Evolutionary conservation across 768 basidiomycete genomes (phyloP), one percentile per base, ranked within the genome.

Genomic region (Collybia mongolica): DNA sequence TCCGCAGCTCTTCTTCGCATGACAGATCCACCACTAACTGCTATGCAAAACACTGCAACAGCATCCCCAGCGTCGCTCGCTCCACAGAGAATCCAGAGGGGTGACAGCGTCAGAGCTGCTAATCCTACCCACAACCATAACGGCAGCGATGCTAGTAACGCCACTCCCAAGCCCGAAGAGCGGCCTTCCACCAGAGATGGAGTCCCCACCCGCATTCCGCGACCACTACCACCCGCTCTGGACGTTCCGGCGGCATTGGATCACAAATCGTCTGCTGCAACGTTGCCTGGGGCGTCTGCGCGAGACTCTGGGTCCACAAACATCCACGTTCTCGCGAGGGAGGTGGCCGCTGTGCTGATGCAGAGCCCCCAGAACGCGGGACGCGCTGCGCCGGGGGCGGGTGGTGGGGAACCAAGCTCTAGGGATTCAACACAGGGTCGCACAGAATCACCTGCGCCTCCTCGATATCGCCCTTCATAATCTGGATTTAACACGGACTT

Each of bases 261-360:
- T 38, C 46, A 47, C 9, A 47, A 47, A 39, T 17, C 46, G 23
- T 47, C 19, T 26, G 8, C 46, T 24, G 17, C 6, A 32, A 5
- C n/a, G n/a, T n/a, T 28, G 14, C 17, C 37, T 28, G 23, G 15
- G 32, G 9, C 26, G 22, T 41, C 48, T 23, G 12, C 20, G 18
- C 48, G 41, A 42, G 48, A 54, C 11, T 19, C 15, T 17, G 37
- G 35, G 14, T 5, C 41, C 7, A 9, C 51, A 15, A 53, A 66
- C 48, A 60, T 68, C 11, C 56, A 60, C 19, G 45, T 58, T n/a
- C 59, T 68, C 9, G 67, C 67, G 28, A 60, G 60, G 48, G 62
- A 66, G 54, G 65, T 68, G 7, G 64, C 63, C 17, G 54, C 41
- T 11, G 56, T 65, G 32, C 54, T 68, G 11, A 53, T 62, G 55